Conservation (phyloP, 176 grass and related monocot genomes). For the Oropetium thomaeum region DNA sequence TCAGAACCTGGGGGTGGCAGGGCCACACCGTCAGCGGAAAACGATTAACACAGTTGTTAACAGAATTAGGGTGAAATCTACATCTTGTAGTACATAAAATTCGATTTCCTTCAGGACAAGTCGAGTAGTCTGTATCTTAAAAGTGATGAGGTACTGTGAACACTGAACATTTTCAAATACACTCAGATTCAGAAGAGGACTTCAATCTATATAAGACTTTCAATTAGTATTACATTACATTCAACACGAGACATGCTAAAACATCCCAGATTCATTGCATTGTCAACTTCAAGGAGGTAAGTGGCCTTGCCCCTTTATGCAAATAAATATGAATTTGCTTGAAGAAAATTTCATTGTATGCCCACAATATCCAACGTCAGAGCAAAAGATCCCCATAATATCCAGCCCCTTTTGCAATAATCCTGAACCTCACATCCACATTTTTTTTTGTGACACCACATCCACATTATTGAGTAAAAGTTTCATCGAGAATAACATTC, state of each 20-base stretch:
- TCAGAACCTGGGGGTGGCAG: neutral
- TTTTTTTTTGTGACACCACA: too few species aligned
- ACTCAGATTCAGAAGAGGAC: neutral
- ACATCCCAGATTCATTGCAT: neutral
- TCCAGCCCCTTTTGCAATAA: neutral
- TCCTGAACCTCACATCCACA: neutral
- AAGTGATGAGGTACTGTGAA: neutral
- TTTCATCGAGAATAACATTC: neutral
- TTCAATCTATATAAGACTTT: too few species aligned
- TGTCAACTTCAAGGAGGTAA: neutral
- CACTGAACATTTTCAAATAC: neutral
- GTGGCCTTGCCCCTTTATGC: neutral
- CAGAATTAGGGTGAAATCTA: neutral
- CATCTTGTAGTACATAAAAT: neutral
- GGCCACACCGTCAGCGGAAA: neutral
- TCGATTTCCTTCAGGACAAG: neutral
- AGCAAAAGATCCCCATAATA: neutral
- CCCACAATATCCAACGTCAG: neutral
- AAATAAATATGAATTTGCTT: neutral
- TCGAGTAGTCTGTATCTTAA: neutral
- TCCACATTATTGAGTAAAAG: conserved; percentile 29
- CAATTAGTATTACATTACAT: too few species aligned
- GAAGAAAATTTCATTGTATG: neutral
- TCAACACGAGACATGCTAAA: neutral
- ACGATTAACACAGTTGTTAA: neutral